phyloP scores from a whole-genome alignment of 1,284 basidiomycete species.

The Ganoderma lucidum region DNA sequence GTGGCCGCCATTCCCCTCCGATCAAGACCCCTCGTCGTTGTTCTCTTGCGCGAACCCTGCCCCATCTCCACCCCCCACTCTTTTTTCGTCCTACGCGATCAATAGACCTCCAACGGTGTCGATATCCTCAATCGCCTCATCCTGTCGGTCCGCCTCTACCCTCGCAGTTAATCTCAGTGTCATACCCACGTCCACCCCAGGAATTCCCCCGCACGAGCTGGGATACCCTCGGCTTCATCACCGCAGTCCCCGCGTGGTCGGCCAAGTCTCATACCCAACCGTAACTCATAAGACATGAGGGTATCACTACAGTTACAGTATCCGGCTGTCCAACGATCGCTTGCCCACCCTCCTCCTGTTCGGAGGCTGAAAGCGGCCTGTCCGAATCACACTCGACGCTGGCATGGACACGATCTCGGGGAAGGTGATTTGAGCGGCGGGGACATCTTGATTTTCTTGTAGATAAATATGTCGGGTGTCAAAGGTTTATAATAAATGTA shows the following conservation, averaged over 20 bases:
- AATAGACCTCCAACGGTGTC: neutral
- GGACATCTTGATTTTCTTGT: neutral
- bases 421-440: neutral
- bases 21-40: neutral
- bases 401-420: too few species aligned
- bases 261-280: neutral
- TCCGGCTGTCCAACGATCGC: neutral
- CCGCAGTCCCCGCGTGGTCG: neutral
- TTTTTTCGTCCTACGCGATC: neutral
- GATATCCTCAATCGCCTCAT: neutral
- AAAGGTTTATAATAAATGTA: too few species aligned
- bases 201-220: neutral
- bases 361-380: too few species aligned
- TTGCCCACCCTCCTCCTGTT: neutral
- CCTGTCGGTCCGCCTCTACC: neutral
- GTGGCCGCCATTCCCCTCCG: neutral
- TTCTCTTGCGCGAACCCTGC: neutral
- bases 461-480: neutral
- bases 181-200: neutral
- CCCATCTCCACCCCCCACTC: neutral
- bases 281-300: neutral
- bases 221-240: neutral
- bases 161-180: neutral
- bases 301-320: neutral
- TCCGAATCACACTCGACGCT: neutral